These are phyloP conservation scores for Davidsoniella virescens DNA, from an alignment of 2,329 filamentous ascomycete genomes.

Conservation along the genomic window DNA sequence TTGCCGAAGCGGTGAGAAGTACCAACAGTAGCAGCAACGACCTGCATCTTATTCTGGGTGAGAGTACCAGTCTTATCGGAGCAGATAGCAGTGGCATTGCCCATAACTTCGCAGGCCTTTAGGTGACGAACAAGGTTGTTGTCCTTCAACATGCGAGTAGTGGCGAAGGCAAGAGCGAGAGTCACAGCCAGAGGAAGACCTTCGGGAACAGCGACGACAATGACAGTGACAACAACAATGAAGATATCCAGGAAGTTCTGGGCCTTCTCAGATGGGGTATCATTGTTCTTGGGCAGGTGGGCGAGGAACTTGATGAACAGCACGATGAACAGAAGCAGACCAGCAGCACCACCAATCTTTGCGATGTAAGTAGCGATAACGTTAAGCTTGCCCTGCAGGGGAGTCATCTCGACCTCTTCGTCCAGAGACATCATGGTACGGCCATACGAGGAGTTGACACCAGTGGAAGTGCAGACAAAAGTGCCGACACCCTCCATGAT, in stretches of 20 bases:
- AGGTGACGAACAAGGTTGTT: slow-evolving; percentile 63
- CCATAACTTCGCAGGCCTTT: slow-evolving; percentile 68
- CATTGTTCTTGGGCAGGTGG: slow-evolving; percentile 36
- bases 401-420: slow-evolving; percentile 58
- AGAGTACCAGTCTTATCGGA: slow-evolving; percentile 53
- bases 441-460: slow-evolving; percentile 57
- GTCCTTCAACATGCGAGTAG: slow-evolving; percentile 60
- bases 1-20: slow-evolving; percentile 38
- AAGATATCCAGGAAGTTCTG: slow-evolving; percentile 62
- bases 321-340: slow-evolving; percentile 65
- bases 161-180: slow-evolving; percentile 59
- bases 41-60: slow-evolving; percentile 54
- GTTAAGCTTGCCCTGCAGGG: slow-evolving; percentile 61
- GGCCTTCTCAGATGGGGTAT: slow-evolving; percentile 54
- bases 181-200: slow-evolving; percentile 66
- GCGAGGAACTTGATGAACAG: slow-evolving; percentile 76
- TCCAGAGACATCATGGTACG: slow-evolving; percentile 60
- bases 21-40: slow-evolving; percentile 44
- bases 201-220: slow-evolving; percentile 66
- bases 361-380: slow-evolving; percentile 63
- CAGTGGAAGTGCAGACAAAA: slow-evolving; percentile 58
- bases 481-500: slow-evolving; percentile 65
- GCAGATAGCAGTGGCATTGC: slow-evolving; percentile 56
- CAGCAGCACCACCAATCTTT: slow-evolving; percentile 60
- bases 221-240: slow-evolving; percentile 64